Evolutionary conservation across 495 filamentous ascomycete species (phyloP), one percentile per base, ranked within the genome.

Genomic region (Schizothecium vesticola): DNA sequence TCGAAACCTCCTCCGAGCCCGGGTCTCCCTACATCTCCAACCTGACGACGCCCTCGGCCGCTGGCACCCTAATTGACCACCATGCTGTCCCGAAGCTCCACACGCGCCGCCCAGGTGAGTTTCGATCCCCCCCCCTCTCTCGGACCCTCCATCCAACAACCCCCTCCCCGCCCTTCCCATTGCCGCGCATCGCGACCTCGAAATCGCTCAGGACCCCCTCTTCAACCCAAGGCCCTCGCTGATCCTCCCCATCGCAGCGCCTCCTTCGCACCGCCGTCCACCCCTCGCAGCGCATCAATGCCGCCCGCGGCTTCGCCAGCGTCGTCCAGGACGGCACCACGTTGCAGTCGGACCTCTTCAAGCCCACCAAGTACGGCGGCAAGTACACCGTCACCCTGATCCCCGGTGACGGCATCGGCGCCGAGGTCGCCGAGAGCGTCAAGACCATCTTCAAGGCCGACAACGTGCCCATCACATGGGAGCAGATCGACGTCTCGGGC

Each of bases 391-490:
- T 97, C 72, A 97, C 96, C 64, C 86, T 99, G 69, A 97, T 99
- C 80, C 95, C 95, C 73, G 94, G 95, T 80, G 95, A 99, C 78
- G 95, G 95, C 83, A 97, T 99, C 76, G 95, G 95, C 81, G 93
- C 93, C 77, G 95, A 99, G 81, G 94, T 98, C 67, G 92, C 95
- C 69, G 95, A 98, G 81, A 94, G 93, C 59, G 94, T 99, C 71
- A 97, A 97, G 87, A 95, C 93, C 60, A 91, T 99, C 79, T 99
- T 97, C 89, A 99, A 97, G 87, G 93, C 93, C 76, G 94, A 98
- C 85, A 98, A 96, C 78, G 96, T 99, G 58, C 95, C 95, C 71
- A 90, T 99, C 67, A 92, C 96, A 78, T 99, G 95, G 95, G 95
- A 99, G 80, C 96, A 98, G 82, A 88, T 99, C 69, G 94, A 98